Evolutionary conservation across 306 rosid species (phyloP).

Genomic region (Citrullus mucosospermus): DNA sequence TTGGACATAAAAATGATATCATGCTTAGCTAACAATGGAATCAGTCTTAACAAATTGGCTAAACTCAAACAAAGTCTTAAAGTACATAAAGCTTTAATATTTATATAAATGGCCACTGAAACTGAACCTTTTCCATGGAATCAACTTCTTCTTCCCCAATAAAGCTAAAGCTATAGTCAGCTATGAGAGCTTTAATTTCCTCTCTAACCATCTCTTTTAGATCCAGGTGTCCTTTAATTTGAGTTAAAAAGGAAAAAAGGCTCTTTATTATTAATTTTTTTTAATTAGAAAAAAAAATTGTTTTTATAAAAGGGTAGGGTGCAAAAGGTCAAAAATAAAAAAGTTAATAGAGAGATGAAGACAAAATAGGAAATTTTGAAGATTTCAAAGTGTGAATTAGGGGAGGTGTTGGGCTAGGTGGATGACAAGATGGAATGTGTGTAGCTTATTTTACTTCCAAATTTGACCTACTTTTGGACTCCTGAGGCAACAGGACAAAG

Average conservation of each 20-base stretch:
- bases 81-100: neutral
- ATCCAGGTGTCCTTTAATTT: neutral
- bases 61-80: neutral
- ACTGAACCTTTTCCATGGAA: neutral
- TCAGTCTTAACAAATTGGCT: neutral
- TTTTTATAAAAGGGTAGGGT: neutral
- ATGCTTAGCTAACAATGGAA: neutral
- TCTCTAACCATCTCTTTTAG: neutral
- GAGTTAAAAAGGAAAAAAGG: neutral
- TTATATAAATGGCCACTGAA: neutral
- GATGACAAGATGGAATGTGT: slow-evolving; percentile 5
- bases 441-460: slow-evolving; percentile 6
- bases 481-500: neutral
- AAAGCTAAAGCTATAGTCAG: neutral
- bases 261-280: neutral
- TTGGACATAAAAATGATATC: neutral
- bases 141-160: neutral
- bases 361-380: slow-evolving; percentile 1
- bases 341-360: neutral
- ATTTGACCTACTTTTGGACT: neutral
- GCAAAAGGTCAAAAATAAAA: neutral
- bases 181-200: neutral
- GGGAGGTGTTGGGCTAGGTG: neutral
- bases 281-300: neutral
- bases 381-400: neutral